Base-by-base conservation (phyloP, 192 early-diverging fungal species). In the Rhizoclosmatium sp. region DNA sequence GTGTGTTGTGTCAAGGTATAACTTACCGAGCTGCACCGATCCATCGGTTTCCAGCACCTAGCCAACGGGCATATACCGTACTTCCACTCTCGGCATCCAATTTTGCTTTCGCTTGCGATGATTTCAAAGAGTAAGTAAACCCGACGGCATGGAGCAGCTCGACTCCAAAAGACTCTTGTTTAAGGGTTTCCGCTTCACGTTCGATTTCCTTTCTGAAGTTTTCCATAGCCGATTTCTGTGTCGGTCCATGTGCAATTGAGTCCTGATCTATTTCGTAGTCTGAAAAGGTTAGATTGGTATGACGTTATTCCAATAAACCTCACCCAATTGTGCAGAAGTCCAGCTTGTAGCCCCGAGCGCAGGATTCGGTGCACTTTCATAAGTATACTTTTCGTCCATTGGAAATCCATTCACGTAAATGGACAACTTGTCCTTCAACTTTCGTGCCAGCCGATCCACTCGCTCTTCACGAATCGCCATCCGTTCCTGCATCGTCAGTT, bases 61-160 rank as follows among this genome's bases (percentile, higher is more conserved):
- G 82, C 10, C 83, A 82, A 54, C 86, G 84, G 45, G 79, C 80
- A 3, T 85, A 58, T 19, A 93, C 76, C 46, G 82, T 83, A 3
- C 41, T 31, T 42, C 89, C 90, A 54, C 86, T 85, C 71, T 92
- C 88, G 0, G 82, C 88, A 45, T 89, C 89, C 41, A 88, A 82
- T 78, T 78, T 86, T 71, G 79, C 91, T 45, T 92, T 82, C 78
- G 92, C 93, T 81, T 98, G 96, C 67, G 93, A 92, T 12, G 95
- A 93, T 84, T 97, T 97, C 67, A 94, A 86, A 56, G 84, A 85
- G 83, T 99, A 99, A 2, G 94, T 95, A 85, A 92, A 93, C 65
- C 98, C 98, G 74, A 98, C 93, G 3, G 94, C 92, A 82, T 98
- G 95, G 65, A 99, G 83, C 16, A 99, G 87, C 82, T 98, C 97